Base-by-base conservation (phyloP, 2,329 filamentous ascomycete genomes). In the Colletotrichum musae region DNA sequence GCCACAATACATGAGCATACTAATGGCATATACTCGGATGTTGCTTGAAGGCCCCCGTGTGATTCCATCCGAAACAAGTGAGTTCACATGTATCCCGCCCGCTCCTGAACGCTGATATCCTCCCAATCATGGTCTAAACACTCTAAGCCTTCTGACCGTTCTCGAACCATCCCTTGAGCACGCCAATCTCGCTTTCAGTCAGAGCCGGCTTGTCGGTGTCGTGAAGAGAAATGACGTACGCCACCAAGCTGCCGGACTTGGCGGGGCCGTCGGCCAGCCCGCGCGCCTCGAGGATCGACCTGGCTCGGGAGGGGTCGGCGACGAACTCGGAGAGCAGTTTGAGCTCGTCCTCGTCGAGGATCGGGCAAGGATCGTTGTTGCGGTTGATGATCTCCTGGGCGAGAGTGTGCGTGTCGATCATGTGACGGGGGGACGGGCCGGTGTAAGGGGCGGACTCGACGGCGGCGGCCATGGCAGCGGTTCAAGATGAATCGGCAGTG, bases 341-440 rank as follows among this genome's bases (percentile, higher is more conserved):
- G 6, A 71, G 56, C 51, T 71, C 69, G 12, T 69, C 59, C 5
- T 52, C 28, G 58, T 71, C 69, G n/a, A 71, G 65, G 10, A 71
- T 39, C 32, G 56, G 62, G 36, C 56, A 59, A 9, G 21, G n/a
- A 50, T 70, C 71, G n/a, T 59, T 57, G 64, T 71, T 64, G 61
- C 72, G 71, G 18, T 61, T 64, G 18, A 73, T 72, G 28, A 72
- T 71, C 45, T 73, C 72, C 15, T 58, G 39, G 4, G 73, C 72
- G 9, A 72, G 54, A 13, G 72, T 70, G 52, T 71, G 72, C 21
- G 63, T 58, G 4, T 32, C 61, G 16, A 73, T 52, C 70, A 73
- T 73, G 7, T 67, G 48, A 6, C 32, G 28, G n/a, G 54, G 64
- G 5, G 58, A 63, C 26, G 72, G 72, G 13, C 72, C 72, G 7